These are phyloP conservation scores for Saccharomycopsis lassenensis DNA, from an alignment of 805 yeast species.

Conservation along the genomic window DNA sequence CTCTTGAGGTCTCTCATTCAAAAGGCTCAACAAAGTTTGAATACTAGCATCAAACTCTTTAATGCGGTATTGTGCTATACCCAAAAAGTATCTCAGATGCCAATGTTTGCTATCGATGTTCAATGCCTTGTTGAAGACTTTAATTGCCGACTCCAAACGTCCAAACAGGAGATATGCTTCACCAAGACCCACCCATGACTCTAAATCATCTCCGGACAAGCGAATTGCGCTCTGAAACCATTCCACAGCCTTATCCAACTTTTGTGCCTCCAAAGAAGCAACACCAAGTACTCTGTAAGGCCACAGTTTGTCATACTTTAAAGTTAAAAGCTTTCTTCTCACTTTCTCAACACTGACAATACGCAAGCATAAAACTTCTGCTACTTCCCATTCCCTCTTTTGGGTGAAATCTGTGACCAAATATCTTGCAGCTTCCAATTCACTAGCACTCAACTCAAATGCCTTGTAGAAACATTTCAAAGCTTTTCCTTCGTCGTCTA, in stretches of 20 bases:
- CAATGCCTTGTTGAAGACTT: constrained; percentile 64
- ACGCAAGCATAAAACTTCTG: constrained; percentile 59
- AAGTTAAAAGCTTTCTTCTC: constrained; percentile 33
- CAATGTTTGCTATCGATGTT: constrained; percentile 39
- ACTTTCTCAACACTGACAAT: constrained; percentile 56
- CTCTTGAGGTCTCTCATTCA: constrained; percentile 36
- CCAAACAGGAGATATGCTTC: constrained; percentile 86
- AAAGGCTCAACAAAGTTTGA: constrained; percentile 32
- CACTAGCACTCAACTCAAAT: constrained; percentile 73
- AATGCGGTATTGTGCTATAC: constrained; percentile 49
- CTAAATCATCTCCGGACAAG: constrained; percentile 49
- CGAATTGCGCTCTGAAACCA: constrained; percentile 83
- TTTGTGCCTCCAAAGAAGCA: constrained; percentile 56
- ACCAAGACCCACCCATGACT: constrained; percentile 95
- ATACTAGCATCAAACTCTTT: constrained; percentile 60
- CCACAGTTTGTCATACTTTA: constrained; percentile 46
- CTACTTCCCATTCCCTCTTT: constrained; percentile 72
- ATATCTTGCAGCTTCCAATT: constrained; percentile 60
- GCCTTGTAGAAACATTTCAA: constrained; percentile 83
- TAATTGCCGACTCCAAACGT: constrained; percentile 72
- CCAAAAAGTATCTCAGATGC: constrained; percentile 58
- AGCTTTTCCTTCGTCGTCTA: constrained; percentile 54
- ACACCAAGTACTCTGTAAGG: constrained; percentile 84
- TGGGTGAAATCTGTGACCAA: constrained; percentile 62
- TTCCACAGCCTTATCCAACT: constrained; percentile 71